Evolutionary conservation across 306 rosid genomes (phyloP).

Genomic region (Cajanus cajan): DNA sequence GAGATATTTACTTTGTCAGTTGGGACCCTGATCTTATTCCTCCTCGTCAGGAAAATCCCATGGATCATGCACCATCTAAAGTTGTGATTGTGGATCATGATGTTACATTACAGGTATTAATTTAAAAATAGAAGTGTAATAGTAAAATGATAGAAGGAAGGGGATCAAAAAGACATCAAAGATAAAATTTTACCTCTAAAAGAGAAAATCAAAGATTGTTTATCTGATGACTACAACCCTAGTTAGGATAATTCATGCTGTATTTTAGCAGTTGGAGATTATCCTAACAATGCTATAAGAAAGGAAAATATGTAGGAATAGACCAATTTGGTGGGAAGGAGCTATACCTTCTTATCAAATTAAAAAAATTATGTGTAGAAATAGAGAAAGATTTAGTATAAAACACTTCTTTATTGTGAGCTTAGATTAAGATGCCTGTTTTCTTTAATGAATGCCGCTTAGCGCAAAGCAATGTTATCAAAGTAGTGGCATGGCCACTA

Average conservation of each 20-base stretch:
- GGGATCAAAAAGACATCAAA: background rate
- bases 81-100: slow-evolving; percentile 48
- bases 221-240: background rate
- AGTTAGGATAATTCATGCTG: background rate
- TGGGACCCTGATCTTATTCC: slow-evolving; percentile 81
- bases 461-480: background rate
- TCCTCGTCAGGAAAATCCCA: slow-evolving; percentile 22
- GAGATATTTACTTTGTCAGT: slow-evolving; percentile 68
- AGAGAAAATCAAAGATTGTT: background rate
- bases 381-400: background rate
- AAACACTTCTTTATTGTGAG: background rate
- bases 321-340: too few species aligned
- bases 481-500: background rate
- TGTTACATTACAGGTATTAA: slow-evolving; percentile 67
- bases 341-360: too few species aligned
- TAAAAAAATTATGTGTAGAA: background rate
- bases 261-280: background rate
- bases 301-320: too few species aligned
- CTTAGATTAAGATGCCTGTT: background rate
- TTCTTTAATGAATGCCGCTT: background rate
- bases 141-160: background rate
- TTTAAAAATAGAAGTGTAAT: background rate
- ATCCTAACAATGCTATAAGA: background rate
- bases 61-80: slow-evolving; percentile 59
- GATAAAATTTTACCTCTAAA: background rate